Base-by-base conservation (phyloP, 2,329 filamentous ascomycete genomes). In the Colletotrichum spinosum region DNA sequence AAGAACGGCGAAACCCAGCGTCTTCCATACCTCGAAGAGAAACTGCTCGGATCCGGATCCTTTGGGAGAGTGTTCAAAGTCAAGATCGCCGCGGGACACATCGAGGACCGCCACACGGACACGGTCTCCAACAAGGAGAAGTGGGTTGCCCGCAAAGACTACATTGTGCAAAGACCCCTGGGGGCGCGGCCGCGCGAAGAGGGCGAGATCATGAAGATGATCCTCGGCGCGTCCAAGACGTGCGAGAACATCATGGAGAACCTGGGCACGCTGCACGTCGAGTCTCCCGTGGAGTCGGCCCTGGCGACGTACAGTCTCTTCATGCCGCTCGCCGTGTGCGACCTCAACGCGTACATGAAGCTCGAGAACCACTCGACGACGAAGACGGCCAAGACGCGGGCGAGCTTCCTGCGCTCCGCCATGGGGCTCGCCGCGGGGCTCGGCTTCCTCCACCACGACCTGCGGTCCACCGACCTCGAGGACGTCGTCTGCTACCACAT, bases 401-500 rank as follows among this genome's bases (percentile, higher is more conserved):
- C 55, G 0, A 41, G 10, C 10, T 33, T 58, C 3, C 25, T 58
- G 4, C 55, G 55, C 9, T 58, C 55, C 2, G 55, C 55, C 13
- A 50, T 58, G 17, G 55, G 55, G 9, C 55, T 58, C 8, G 55
- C 55, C 3, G 34, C 48, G 6, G 78, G 75, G 0, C 67, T 80
- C 6, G 70, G 75, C 9, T 78, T 78, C 59, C 73, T 81, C 12
- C 78, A 81, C 65, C 72, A 73, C n/a, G 74, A 74, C 4, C 74
- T 78, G 53, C 69, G 65, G 41, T 72, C 70, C 7, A 42, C 67
- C 0, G 68, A 71, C 8, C 60, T 70, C 12, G 72, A 77, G 33
- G 67, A 70, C 3, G 68, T 79, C 7, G 73, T 76, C 6, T 80
- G 78, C 64, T 80, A 79, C 52, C 78, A 81, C 49, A 77, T 80